Evolutionary conservation across 2,329 filamentous ascomycete genomes (phyloP), one percentile per base, ranked within the genome.

Genomic region (Arthrobotrys megalospora): DNA sequence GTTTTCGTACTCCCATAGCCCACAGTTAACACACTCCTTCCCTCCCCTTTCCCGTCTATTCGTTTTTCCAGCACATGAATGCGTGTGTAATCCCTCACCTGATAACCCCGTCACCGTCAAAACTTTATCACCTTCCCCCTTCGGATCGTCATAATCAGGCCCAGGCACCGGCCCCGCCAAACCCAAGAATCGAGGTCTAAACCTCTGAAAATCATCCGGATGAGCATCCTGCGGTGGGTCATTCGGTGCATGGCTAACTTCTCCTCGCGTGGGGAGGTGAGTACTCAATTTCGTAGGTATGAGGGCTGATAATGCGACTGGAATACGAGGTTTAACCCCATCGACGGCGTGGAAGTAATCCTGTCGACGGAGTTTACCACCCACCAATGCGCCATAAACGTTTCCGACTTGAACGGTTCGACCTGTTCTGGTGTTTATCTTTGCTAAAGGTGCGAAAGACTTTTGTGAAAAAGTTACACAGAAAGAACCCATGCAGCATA

Each of bases 1-100:
- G n/a, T 53, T 63, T 43, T 79, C 64, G 32, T 66, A 67, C 41
- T 79, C 76, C 76, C 76, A 79, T 14, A 79, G 32, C 7, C 69
- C 76, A 32, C 76, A 79, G 45, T 79, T 79, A 6, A 60, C 43
- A 34, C 76, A 79, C 5, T 24, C 52, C 24, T 69, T 52, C 14
- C 69, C 75, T 2, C 76, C 76, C 6, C 7, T 24, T 28, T 69
- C 65, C 34, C 62, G 19, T 6, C 76, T n/a, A 45, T 34, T 36
- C 3, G 53, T 63, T 5, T 7, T 24, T 2, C 69, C 68, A 7
- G 34, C 58, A 5, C 53, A 41, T n/a, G 58, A 69, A 28, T 62
- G 58, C 11, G 50, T 21, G 28, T 75, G 68, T 2, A 21, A 14
- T 3, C 76, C 76, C 50, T 72, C 62, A 0, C 75, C 75, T 2